Percentiles rank a stretch among this genome's conserved stretches.
phyloP scores from a whole-genome alignment of 1,284 basidiomycete genomes.

The Rhodotorula sp. region DNA sequence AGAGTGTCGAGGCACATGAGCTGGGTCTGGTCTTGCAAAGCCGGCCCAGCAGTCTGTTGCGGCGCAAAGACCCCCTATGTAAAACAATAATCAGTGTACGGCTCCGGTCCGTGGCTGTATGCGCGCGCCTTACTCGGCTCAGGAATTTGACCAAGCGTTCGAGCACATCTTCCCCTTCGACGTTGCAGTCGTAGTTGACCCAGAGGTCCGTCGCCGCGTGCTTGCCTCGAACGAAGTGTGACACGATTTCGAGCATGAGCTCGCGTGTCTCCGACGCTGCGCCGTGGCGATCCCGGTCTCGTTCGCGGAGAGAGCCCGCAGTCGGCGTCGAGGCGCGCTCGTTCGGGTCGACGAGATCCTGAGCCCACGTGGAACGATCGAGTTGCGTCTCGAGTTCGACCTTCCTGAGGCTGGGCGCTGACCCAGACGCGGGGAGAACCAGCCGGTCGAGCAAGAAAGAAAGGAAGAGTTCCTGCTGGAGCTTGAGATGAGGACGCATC shows the following conservation, averaged over 20 bases:
- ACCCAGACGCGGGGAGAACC: slow-evolving; percentile 46
- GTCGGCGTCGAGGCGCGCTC: slow-evolving; percentile 7
- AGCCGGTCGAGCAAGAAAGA: slow-evolving; percentile 90
- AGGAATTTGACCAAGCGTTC: slow-evolving; percentile 87
- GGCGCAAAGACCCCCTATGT: slow-evolving; percentile 71
- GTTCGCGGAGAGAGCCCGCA: slow-evolving; percentile 43
- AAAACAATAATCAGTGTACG: not conserved
- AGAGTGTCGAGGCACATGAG: slow-evolving; percentile 86
- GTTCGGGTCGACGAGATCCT: not conserved
- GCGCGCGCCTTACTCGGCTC: slow-evolving; percentile 50
- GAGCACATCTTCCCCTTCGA: slow-evolving; percentile 94
- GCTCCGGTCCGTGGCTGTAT: no score
- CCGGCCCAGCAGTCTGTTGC: slow-evolving; percentile 44
- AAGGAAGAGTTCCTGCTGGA: slow-evolving; percentile 95
- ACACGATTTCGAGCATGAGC: slow-evolving; percentile 82
- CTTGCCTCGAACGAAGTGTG: slow-evolving; percentile 69
- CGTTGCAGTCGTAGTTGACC: slow-evolving; percentile 94
- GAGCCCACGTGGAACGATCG: slow-evolving; percentile 44
- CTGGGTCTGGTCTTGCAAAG: slow-evolving; percentile 68
- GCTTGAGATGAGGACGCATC: slow-evolving; percentile 80
- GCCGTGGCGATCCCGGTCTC: slow-evolving; percentile 20
- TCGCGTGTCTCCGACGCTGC: slow-evolving; percentile 67
- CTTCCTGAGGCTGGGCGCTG: slow-evolving; percentile 36
- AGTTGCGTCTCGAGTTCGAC: slow-evolving; percentile 45
- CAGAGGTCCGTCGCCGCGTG: slow-evolving; percentile 95